Conservation (phyloP, 2,329 filamentous ascomycete species). For the Ophiostoma ips region DNA sequence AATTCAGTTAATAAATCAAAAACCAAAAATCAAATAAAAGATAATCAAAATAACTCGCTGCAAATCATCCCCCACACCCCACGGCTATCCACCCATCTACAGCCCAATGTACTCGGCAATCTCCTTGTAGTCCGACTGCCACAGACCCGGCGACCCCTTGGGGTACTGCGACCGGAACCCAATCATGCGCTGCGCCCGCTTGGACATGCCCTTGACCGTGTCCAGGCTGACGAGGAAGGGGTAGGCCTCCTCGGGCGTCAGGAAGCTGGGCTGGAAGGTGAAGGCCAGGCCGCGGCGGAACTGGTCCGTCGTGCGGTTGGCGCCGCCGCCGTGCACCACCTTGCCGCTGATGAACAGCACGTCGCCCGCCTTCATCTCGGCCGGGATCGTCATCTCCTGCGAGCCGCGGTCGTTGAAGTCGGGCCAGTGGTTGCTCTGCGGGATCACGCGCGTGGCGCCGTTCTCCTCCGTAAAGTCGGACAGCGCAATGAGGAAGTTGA, state of each 20-base stretch:
- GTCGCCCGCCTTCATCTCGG: conserved; percentile 20
- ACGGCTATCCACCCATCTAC: neutral
- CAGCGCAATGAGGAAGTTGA: conserved; percentile 17
- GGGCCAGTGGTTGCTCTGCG: conserved; percentile 18
- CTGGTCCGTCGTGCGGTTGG: conserved; percentile 14
- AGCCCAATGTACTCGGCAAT: conserved; percentile 3
- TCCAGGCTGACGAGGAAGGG: conserved; percentile 14
- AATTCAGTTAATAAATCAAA: neutral
- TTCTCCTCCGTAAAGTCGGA: conserved; percentile 18
- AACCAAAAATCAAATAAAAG: neutral
- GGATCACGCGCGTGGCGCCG: conserved; percentile 20
- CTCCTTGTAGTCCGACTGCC: conserved; percentile 16
- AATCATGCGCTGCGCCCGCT: conserved; percentile 17
- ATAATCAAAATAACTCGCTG: neutral
- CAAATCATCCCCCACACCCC: neutral
- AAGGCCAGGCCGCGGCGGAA: conserved; percentile 15
- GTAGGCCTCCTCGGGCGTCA: conserved; percentile 19
- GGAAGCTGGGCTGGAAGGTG: conserved; percentile 17
- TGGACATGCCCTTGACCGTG: conserved; percentile 4
- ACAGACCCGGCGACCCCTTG: conserved; percentile 17
- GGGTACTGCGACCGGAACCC: conserved; percentile 18
- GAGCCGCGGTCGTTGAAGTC: conserved; percentile 10
- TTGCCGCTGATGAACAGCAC: conserved; percentile 20
- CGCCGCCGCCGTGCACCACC: conserved; percentile 21
- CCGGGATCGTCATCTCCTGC: conserved; percentile 11